Evolutionary conservation across 495 filamentous ascomycete species (phyloP).

Genomic region (Neurospora tetrasperma): DNA sequence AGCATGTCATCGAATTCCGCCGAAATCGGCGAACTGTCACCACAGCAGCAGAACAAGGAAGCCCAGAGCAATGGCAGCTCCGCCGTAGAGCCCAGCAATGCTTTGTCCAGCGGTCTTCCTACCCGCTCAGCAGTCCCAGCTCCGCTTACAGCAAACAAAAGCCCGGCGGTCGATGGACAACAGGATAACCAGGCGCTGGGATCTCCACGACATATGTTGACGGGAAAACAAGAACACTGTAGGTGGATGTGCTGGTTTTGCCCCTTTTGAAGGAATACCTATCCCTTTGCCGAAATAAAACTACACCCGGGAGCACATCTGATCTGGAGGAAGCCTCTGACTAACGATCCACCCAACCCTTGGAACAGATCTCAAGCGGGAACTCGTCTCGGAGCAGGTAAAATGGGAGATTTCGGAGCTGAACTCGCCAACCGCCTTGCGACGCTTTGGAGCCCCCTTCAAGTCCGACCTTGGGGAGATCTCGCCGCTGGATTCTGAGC

Average conservation of each 20-base stretch:
- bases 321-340: neutral
- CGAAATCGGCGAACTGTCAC: neutral
- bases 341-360: neutral
- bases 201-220: conserved; percentile 42
- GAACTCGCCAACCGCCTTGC: conserved; percentile 86
- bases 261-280: neutral
- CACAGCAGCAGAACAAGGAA: neutral
- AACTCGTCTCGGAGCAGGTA: conserved; percentile 84
- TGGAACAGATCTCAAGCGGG: conserved; percentile 77
- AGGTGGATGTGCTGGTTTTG: conserved; percentile 16
- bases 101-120: conserved; percentile 4
- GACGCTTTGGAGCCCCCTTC: conserved; percentile 92
- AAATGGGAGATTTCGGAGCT: conserved; percentile 82
- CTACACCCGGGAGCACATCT: neutral
- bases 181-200: neutral
- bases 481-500: conserved; percentile 82
- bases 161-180: neutral
- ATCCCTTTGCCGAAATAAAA: conserved; percentile 19
- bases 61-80: neutral
- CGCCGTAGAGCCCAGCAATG: conserved; percentile 7
- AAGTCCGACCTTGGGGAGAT: conserved; percentile 86
- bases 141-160: conserved; percentile 4
- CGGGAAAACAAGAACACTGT: conserved; percentile 99
- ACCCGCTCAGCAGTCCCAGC: conserved; percentile 7
- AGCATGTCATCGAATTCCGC: neutral